phyloP scores from a whole-genome alignment of 306 rosid genomes.

The Glycyrrhiza uralensis region DNA sequence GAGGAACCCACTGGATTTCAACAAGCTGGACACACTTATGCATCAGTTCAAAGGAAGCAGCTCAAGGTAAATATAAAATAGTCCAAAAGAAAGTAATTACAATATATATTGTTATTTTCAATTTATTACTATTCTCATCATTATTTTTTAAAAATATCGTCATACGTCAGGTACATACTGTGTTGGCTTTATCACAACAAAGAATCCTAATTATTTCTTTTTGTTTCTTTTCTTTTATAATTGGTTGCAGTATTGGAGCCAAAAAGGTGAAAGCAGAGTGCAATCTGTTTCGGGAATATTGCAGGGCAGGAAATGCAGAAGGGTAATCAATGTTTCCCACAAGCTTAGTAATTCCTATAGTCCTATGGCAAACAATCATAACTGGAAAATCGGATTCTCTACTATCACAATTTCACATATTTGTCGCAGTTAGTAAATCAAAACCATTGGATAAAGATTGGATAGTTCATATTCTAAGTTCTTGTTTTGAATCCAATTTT shows the following conservation, averaged over 20 bases:
- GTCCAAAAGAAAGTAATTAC: not conserved
- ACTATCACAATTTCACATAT: no score
- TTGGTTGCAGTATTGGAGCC: constrained; percentile 84
- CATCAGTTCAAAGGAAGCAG: constrained; percentile 96
- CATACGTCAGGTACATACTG: constrained; percentile 28
- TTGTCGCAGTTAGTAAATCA: no score
- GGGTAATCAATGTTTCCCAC: constrained; percentile 52
- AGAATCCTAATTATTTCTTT: constrained; percentile 23
- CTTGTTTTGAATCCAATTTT: no score
- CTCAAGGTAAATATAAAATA: constrained; percentile 53
- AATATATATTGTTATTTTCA: not conserved
- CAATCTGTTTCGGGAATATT: constrained; percentile 73
- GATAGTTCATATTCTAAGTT: no score
- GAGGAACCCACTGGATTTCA: constrained; percentile 61
- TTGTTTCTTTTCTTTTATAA: constrained; percentile 9
- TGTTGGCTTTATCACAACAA: constrained; percentile 38
- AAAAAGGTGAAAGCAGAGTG: constrained; percentile 89
- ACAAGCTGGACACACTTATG: constrained; percentile 65
- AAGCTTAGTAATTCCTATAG: not conserved
- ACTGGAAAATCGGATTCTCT: no score
- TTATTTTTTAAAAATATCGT: constrained; percentile 1
- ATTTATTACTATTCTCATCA: not conserved
- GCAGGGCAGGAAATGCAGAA: constrained; percentile 65
- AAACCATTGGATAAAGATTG: no score
- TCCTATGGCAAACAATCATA: not conserved